These are phyloP conservation scores for Candida vartiovaarae DNA, from an alignment of 805 yeast genomes.

Conservation along the genomic window DNA sequence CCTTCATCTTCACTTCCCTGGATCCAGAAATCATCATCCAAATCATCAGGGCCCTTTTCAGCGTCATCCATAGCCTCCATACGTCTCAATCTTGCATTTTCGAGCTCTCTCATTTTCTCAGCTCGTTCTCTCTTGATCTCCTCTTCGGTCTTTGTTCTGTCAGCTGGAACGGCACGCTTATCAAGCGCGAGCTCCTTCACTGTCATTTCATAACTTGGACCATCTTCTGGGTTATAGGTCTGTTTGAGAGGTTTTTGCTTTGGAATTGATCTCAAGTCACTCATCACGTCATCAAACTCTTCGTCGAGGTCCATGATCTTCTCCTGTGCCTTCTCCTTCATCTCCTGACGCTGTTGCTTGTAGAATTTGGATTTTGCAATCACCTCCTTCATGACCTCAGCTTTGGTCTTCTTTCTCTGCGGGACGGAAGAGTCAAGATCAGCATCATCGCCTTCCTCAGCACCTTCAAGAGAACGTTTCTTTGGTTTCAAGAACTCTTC, in stretches of 20 bases:
- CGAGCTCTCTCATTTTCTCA: constrained; percentile 54
- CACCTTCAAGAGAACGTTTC: constrained; percentile 25
- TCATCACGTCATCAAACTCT: constrained; percentile 63
- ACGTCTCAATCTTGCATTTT: constrained; percentile 61
- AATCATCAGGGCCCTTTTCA: constrained; percentile 58
- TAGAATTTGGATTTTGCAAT: constrained; percentile 77
- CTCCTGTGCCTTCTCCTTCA: constrained; percentile 52
- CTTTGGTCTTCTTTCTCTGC: constrained; percentile 63
- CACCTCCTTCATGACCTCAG: constrained; percentile 80
- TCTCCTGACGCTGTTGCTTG: constrained; percentile 67
- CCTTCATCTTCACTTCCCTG: constrained; percentile 42
- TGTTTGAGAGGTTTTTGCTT: constrained; percentile 23
- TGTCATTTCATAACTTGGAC: constrained; percentile 52
- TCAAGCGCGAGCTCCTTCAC: constrained; percentile 64
- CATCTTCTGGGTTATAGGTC: constrained; percentile 28
- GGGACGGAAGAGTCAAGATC: constrained; percentile 25
- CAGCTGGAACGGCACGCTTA: constrained; percentile 74
- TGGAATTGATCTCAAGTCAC: constrained; percentile 34
- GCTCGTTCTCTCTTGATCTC: constrained; percentile 55
- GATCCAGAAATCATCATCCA: constrained; percentile 64
- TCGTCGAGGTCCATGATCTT: constrained; percentile 65
- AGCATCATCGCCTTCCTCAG: constrained; percentile 30
- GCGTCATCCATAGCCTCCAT: constrained; percentile 57
- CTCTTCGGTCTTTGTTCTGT: constrained; percentile 72
- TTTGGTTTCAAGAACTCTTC: constrained; percentile 28